Conservation (phyloP, 2,329 filamentous ascomycete genomes). For the Pseudopithomyces maydicus region DNA sequence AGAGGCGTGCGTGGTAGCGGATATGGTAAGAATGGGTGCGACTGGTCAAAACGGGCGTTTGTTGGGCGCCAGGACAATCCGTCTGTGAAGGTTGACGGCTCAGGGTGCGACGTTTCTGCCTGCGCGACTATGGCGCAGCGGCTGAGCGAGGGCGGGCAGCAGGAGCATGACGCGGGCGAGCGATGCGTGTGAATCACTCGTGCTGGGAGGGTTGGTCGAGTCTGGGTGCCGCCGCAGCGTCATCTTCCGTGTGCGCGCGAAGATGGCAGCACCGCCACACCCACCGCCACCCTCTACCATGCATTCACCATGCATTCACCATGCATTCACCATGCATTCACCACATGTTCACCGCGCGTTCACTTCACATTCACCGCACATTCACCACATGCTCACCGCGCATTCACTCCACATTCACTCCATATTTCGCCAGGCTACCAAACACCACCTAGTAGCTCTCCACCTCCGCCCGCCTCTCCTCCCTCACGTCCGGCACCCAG, state of each 20-base stretch:
- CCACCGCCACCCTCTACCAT: no score
- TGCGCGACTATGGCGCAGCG: constrained; percentile 28
- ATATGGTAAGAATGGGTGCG: constrained; percentile 7
- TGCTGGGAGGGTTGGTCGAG: constrained; percentile 1
- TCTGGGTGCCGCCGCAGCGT: constrained; percentile 1
- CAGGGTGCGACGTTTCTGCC: constrained; percentile 34
- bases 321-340: no score
- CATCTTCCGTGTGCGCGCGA: not conserved
- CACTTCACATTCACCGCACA: no score
- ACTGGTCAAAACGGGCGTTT: constrained; percentile 16
- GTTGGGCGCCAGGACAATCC: constrained; percentile 33
- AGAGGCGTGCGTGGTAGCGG: not conserved
- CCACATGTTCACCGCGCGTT: no score
- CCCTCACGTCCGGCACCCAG: constrained; percentile 80
- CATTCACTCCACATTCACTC: no score
- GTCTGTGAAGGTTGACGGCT: constrained; percentile 20
- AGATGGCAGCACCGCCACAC: not conserved
- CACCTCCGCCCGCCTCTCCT: constrained; percentile 47
- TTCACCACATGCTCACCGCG: no score
- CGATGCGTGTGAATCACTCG: constrained; percentile 14
- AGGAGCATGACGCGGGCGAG: constrained; percentile 25
- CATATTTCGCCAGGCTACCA: not conserved
- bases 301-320: no score
- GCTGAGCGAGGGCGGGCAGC: constrained; percentile 23
- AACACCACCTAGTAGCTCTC: constrained; percentile 40